Percentiles rank a stretch among this genome's conserved stretches.
These are phyloP conservation scores for Nakaseomyces nivariensis DNA, from an alignment of 1,139 yeast species.

Conservation along the genomic window DNA sequence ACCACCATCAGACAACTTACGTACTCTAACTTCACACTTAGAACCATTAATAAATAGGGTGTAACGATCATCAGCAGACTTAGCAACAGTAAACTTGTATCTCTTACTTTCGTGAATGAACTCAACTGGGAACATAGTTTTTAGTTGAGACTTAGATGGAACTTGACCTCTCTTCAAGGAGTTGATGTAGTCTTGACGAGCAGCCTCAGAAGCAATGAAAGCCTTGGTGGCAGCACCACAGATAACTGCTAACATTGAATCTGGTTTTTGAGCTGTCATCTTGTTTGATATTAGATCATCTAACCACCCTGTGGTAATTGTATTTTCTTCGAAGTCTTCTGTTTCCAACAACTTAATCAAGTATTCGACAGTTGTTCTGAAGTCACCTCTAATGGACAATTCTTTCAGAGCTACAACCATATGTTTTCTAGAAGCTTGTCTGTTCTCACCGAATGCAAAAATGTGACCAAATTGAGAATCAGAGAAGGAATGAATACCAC, in stretches of 20 bases:
- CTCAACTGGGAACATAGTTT: conserved; percentile 84
- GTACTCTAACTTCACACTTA: conserved; percentile 76
- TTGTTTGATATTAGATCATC: conserved; percentile 90
- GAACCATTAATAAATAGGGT: conserved; percentile 91
- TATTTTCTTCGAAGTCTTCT: conserved; percentile 90
- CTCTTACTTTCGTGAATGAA: conserved; percentile 90
- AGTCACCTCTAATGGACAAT: conserved; percentile 93
- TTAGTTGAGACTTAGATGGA: conserved; percentile 67
- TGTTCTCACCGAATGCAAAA: conserved; percentile 96
- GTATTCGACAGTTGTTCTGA: conserved; percentile 95
- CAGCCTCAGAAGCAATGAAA: conserved; percentile 66
- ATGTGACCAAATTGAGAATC: conserved; percentile 98
- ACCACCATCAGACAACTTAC: conserved; percentile 89
- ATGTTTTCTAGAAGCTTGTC: conserved; percentile 95
- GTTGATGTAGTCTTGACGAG: conserved; percentile 54
- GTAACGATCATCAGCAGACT: conserved; percentile 75
- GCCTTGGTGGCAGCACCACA: conserved; percentile 98
- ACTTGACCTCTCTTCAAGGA: conserved; percentile 93
- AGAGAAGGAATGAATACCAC: conserved; percentile 93
- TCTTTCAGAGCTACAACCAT: conserved; percentile 98
- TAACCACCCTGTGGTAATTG: conserved; percentile 97
- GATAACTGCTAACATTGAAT: conserved; percentile 76
- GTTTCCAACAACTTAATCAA: conserved; percentile 90
- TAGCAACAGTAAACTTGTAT: conserved; percentile 91
- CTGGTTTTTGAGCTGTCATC: conserved; percentile 95